A percentile compares a stretch with the other conserved stretches of the same genome.
Conservation (phyloP, 768 basidiomycete species). For the Trametopsis cervina region DNA sequence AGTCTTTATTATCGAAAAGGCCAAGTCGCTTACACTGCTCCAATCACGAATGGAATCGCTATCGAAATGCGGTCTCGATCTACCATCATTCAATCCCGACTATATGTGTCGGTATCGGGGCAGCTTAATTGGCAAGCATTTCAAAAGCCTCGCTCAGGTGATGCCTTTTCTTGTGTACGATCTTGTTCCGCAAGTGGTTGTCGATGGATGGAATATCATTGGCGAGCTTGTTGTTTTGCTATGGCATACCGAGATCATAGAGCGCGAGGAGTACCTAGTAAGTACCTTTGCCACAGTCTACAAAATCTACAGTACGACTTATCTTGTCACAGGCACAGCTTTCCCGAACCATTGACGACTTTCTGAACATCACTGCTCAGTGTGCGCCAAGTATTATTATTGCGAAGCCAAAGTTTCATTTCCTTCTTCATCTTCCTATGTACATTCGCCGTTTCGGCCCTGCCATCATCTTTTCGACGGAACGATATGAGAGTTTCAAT, state of each 20-base stretch:
- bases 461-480: conserved; percentile 22
- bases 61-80: conserved; percentile 19
- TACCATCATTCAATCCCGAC: conserved; percentile 20
- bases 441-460: conserved; percentile 25
- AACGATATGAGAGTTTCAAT: conserved; percentile 26
- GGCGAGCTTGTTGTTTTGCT: conserved; percentile 15
- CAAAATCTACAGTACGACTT: neutral
- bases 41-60: conserved; percentile 22
- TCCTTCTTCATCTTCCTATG: conserved; percentile 19
- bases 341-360: conserved; percentile 12
- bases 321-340: conserved; percentile 10
- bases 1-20: conserved; percentile 18
- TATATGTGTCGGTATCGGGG: conserved; percentile 28
- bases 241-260: conserved; percentile 18
- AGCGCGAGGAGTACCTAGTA: conserved; percentile 14
- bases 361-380: conserved; percentile 13
- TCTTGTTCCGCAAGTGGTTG: conserved; percentile 10
- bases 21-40: conserved; percentile 18
- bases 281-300: neutral
- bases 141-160: conserved; percentile 20
- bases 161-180: conserved; percentile 13
- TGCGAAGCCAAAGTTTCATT: conserved; percentile 26
- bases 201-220: conserved; percentile 17
- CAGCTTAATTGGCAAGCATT: conserved; percentile 26
- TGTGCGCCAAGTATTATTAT: conserved; percentile 14